These are phyloP conservation scores for Umbellularia californica DNA, from an alignment of 164 flowering plant species.

Conservation along the genomic window DNA sequence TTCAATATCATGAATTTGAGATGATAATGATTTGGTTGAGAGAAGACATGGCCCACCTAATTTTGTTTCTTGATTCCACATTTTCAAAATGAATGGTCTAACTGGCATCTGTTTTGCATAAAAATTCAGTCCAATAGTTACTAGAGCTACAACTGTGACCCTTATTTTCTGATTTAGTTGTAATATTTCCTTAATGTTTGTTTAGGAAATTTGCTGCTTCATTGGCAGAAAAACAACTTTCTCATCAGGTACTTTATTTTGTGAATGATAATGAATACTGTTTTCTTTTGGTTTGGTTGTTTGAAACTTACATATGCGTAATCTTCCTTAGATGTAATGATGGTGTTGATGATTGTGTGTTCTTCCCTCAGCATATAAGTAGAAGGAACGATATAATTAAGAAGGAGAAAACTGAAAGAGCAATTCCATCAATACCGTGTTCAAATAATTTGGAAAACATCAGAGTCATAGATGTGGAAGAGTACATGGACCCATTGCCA, in stretches of 20 bases:
- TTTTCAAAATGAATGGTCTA: too few relatives aligned
- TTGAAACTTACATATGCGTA: too few relatives aligned
- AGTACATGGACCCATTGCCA: slow-evolving; percentile 38
- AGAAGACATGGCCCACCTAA: too few relatives aligned
- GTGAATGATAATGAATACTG: too few relatives aligned
- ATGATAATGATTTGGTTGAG: too few relatives aligned
- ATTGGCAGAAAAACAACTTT: slow-evolving; percentile 35
- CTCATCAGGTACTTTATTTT: slow-evolving; percentile 26
- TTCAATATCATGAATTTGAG: too few relatives aligned
- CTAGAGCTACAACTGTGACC: too few relatives aligned
- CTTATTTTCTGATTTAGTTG: not conserved
- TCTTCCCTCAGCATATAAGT: slow-evolving; percentile 29
- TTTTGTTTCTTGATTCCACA: too few relatives aligned
- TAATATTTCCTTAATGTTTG: slow-evolving; percentile 5
- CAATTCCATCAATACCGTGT: slow-evolving; percentile 10
- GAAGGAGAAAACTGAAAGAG: slow-evolving; percentile 18
- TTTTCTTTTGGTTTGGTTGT: not conserved
- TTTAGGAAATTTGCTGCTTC: slow-evolving; percentile 78
- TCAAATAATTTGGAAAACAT: slow-evolving; percentile 32
- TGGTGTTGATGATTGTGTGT: not conserved
- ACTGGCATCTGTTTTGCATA: not conserved
- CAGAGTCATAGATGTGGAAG: slow-evolving; percentile 46
- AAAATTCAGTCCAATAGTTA: too few relatives aligned
- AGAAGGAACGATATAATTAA: not conserved
- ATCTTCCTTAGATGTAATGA: not conserved